phyloP scores from a whole-genome alignment of 2,329 filamentous ascomycete species.

The Colletotrichum godetiae region DNA sequence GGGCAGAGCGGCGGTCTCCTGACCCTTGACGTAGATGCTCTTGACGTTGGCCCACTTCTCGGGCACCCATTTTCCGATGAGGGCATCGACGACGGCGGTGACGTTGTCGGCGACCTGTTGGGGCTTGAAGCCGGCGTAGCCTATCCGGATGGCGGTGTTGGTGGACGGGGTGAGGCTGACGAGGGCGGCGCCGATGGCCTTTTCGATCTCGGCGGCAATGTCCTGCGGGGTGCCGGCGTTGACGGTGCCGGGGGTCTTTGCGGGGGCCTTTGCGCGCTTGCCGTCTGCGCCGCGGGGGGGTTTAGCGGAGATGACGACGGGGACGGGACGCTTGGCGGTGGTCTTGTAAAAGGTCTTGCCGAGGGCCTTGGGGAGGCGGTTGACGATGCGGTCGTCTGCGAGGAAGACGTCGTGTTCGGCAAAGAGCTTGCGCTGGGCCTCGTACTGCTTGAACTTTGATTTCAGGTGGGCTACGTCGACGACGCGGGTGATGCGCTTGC shows the following conservation, averaged over 20 bases:
- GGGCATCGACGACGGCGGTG: conserved; percentile 72
- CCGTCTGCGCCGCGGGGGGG: conserved; percentile 70
- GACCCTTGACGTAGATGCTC: conserved; percentile 89
- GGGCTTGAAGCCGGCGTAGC: conserved; percentile 77
- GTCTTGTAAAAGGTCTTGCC: conserved; percentile 94
- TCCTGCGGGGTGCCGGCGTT: conserved; percentile 68
- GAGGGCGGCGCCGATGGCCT: conserved; percentile 79
- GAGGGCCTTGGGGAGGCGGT: conserved; percentile 69
- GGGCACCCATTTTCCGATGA: conserved; percentile 84
- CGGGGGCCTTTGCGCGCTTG: conserved; percentile 68
- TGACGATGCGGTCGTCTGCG: conserved; percentile 87
- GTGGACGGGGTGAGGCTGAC: conserved; percentile 83
- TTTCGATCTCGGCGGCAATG: conserved; percentile 84
- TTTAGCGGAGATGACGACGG: conserved; percentile 76
- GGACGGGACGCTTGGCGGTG: conserved; percentile 86
- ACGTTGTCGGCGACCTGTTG: conserved; percentile 86
- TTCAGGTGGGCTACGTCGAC: conserved; percentile 84
- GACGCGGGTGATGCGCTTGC: conserved; percentile 77
- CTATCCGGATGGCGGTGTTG: conserved; percentile 85
- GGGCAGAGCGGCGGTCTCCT: conserved; percentile 88
- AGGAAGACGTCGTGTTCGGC: conserved; percentile 93
- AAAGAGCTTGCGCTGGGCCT: conserved; percentile 84
- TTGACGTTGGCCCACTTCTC: conserved; percentile 90
- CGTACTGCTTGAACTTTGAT: conserved; percentile 88
- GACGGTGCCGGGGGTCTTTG: conserved; percentile 53